A percentile compares a stretch with the other conserved stretches of the same genome.
Evolutionary conservation across 1,284 basidiomycete species (phyloP).

Genomic region (Ustilago shanxiensis): DNA sequence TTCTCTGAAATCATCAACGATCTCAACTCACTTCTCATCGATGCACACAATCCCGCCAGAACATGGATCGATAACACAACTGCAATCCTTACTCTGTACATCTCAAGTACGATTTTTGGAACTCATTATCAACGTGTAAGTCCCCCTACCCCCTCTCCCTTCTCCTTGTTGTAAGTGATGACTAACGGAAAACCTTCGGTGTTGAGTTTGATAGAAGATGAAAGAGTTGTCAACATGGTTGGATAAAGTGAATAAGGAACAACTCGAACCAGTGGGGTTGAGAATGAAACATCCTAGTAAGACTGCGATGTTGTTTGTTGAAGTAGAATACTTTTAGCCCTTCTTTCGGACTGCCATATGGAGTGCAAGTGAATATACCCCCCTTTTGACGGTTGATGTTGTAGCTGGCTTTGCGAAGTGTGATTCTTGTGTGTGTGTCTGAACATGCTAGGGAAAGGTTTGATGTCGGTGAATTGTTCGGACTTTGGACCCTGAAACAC

Average conservation of each 20-base stretch:
- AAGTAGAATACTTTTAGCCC: conserved; percentile 69
- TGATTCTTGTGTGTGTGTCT: too few relatives aligned
- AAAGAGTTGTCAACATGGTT: conserved; percentile 76
- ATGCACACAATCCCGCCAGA: conserved; percentile 39
- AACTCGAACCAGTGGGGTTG: conserved; percentile 84
- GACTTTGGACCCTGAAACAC: neutral
- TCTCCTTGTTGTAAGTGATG: too few relatives aligned
- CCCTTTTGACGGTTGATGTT: too few relatives aligned
- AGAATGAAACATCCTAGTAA: conserved; percentile 83
- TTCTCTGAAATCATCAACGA: conserved; percentile 60
- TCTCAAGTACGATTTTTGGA: conserved; percentile 74
- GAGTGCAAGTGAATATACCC: too few relatives aligned
- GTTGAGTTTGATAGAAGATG: conserved; percentile 78
- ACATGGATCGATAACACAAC: conserved; percentile 53
- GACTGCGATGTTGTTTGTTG: conserved; percentile 81
- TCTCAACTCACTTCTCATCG: conserved; percentile 53
- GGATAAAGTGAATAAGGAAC: conserved; percentile 76
- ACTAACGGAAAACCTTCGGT: too few relatives aligned
- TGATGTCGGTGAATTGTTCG: conserved; percentile 1
- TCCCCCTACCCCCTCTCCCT: conserved; percentile 3
- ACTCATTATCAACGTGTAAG: conserved; percentile 83
- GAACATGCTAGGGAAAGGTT: too few relatives aligned
- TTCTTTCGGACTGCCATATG: too few relatives aligned
- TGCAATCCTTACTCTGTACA: conserved; percentile 52
- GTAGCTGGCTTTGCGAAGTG: too few relatives aligned